Evolutionary conservation across 768 basidiomycete genomes (phyloP).

Genomic region (Cyclocybe aegerita): DNA sequence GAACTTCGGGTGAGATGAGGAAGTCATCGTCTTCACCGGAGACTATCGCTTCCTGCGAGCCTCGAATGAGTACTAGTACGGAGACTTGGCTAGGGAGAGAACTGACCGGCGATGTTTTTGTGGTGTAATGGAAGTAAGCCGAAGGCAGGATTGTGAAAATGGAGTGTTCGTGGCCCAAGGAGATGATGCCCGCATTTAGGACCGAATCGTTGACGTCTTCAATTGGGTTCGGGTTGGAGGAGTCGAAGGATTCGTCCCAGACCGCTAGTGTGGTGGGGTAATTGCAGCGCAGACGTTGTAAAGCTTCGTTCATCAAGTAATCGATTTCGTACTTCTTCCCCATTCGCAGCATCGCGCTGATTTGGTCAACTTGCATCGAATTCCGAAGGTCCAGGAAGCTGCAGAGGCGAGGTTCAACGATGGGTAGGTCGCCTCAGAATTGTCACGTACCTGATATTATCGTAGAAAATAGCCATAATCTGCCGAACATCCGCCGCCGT

Average conservation of each 20-base stretch:
- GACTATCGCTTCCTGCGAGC: not conserved
- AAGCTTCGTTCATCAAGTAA: constrained; percentile 3
- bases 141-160: constrained; percentile 1
- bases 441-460: no score
- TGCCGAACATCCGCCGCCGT: no score
- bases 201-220: not conserved
- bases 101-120: not conserved
- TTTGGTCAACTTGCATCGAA: not conserved
- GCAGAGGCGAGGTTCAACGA: not conserved
- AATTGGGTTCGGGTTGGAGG: not conserved
- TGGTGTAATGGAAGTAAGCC: not conserved
- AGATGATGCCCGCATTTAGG: not conserved
- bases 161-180: constrained; percentile 4
- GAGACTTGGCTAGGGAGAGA: not conserved
- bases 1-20: no score
- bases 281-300: not conserved
- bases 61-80: no score
- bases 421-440: no score
- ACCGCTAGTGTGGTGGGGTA: constrained; percentile 3
- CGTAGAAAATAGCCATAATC: no score
- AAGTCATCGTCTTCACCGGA: no score
- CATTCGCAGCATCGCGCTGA: constrained; percentile 9
- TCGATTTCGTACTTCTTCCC: constrained; percentile 14
- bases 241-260: not conserved
- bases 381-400: not conserved